These are phyloP conservation scores for Phylloporus sp. DNA, from an alignment of 768 basidiomycete species.

Conservation along the genomic window DNA sequence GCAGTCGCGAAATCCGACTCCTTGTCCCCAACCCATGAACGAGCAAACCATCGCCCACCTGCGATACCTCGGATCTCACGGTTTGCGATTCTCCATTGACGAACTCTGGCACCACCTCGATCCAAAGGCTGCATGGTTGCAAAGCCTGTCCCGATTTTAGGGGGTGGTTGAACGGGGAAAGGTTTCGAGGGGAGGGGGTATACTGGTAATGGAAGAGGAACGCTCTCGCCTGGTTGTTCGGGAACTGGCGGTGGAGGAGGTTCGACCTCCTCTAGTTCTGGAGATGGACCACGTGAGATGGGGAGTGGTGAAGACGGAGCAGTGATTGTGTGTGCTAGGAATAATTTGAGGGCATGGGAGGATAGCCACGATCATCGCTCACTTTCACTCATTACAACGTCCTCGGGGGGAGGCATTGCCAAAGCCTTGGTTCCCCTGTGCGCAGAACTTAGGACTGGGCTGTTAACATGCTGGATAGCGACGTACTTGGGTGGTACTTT, in stretches of 20 bases:
- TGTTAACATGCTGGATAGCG: neutral
- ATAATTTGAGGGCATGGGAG: constrained; percentile 5
- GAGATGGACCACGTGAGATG: constrained; percentile 35
- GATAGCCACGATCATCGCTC: constrained; percentile 10
- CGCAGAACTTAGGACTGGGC: constrained; percentile 8
- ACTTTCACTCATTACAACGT: constrained; percentile 63
- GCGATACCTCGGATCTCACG: constrained; percentile 80
- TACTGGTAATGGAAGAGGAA: constrained; percentile 52
- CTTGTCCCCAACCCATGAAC: constrained; percentile 82
- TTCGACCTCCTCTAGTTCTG: constrained; percentile 45
- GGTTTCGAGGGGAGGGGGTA: constrained; percentile 82
- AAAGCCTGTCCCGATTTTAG: constrained; percentile 71
- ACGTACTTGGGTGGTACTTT: constrained; percentile 32
- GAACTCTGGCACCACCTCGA: constrained; percentile 54
- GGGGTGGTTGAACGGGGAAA: constrained; percentile 75
- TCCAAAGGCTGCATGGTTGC: constrained; percentile 67
- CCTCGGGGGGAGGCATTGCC: constrained; percentile 43
- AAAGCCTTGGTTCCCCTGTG: constrained; percentile 28
- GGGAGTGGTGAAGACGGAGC: constrained; percentile 69
- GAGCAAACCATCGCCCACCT: constrained; percentile 77
- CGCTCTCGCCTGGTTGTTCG: constrained; percentile 41
- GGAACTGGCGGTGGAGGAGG: constrained; percentile 31
- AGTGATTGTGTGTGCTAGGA: constrained; percentile 58
- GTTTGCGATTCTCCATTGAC: constrained; percentile 71
- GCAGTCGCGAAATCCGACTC: constrained; percentile 60